Evolutionary conservation across 1,284 basidiomycete genomes (phyloP), one percentile per base, ranked within the genome.

Genomic region (Volvariella surrecta): DNA sequence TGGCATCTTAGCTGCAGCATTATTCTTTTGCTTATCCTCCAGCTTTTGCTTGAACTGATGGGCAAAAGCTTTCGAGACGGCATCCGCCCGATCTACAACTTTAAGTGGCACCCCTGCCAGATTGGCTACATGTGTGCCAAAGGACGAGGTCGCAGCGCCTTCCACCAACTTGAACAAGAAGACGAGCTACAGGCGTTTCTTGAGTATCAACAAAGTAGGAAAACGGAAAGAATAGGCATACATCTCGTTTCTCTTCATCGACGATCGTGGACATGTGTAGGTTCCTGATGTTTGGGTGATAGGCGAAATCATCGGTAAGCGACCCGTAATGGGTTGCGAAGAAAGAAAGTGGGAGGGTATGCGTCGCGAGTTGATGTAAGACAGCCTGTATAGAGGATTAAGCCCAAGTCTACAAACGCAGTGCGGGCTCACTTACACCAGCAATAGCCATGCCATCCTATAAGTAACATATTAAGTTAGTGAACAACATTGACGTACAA

Each of bases 381-480:
- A 97, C 93, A n/a, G 92, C 88, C 73, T 87, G 46, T 39, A 39
- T 11, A 49, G 9, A 37, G 48, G 39, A 41, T 48, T 20, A 46
- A 52, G 22, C n/a, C n/a, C n/a, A n/a, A n/a, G n/a, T n/a, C n/a
- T 49, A 32, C 38, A 37, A 20, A 31, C 39, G 3, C 32, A 49
- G 39, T 13, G 19, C 45, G 39, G 37, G 20, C 17, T 37, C 34
- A 15, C 75, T 39, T 61, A 86, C 84, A 44, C 84, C 86, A 39
- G 93, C 92, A 52, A 97, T 95, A 9, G 91, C 90, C 87, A 95
- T 92, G 15, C 93, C 93, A 60, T 97, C 93, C 78, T 91, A 62
- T 1, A 61, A 65, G 16, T 18, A 17, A 15, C 37, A 40, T 10
- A 28, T 7, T 20, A 8, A 6, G 21, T 42, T 11, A 8, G 7